Evolutionary conservation across 345 rosid species (phyloP).

Genomic region (Zanthoxylum bungeanum): DNA sequence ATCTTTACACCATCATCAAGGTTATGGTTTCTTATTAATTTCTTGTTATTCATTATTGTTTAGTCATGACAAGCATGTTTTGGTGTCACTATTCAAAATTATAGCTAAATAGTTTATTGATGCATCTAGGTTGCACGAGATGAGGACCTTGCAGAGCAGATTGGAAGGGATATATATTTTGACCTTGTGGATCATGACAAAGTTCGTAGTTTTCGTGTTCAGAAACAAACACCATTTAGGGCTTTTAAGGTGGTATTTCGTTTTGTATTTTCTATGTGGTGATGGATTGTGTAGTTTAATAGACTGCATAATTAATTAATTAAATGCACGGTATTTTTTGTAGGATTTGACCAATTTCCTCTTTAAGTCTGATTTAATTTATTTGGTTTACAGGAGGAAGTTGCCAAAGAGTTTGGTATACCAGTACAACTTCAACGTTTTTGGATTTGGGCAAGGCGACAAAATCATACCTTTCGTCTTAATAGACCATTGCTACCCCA

Average conservation of each 20-base stretch:
- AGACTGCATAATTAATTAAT: not conserved
- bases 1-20: conserved; percentile 91
- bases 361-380: conserved; percentile 8
- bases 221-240: conserved; percentile 72
- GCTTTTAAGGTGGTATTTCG: conserved; percentile 62
- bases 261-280: not conserved
- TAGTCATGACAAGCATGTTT: not conserved
- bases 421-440: conserved; percentile 86
- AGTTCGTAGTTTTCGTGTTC: conserved; percentile 87
- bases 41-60: conserved; percentile 3
- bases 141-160: conserved; percentile 81
- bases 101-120: too few species aligned
- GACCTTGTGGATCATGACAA: conserved; percentile 98
- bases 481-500: conserved; percentile 76
- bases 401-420: conserved; percentile 88
- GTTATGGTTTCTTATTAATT: conserved; percentile 29
- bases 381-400: conserved; percentile 66
- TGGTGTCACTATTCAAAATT: not conserved
- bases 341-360: not conserved
- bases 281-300: not conserved
- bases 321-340: not conserved
- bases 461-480: conserved; percentile 97
- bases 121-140: conserved; percentile 64
- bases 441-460: conserved; percentile 99
- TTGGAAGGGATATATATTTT: conserved; percentile 89